Percentiles rank a stretch among this genome's conserved stretches.
Conservation (phyloP, 306 rosid genomes). For the Sechiopsis laciniata region DNA sequence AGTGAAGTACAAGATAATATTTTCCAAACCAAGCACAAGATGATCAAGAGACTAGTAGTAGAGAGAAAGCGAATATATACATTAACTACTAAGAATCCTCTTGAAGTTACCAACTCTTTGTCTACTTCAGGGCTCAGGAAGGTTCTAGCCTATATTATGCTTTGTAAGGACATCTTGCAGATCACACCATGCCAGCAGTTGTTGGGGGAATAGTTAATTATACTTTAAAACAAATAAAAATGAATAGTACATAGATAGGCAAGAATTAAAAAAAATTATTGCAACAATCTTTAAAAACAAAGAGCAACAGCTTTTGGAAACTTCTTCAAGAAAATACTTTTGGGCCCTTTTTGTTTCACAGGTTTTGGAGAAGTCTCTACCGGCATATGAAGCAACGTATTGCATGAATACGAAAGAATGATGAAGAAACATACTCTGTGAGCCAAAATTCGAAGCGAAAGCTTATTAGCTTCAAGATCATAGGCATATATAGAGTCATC, state of each 20-base stretch:
- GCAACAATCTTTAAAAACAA: background rate
- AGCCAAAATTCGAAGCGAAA: slow-evolving; percentile 72
- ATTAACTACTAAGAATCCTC: background rate
- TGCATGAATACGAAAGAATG: background rate
- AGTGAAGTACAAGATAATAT: background rate
- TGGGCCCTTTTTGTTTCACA: background rate
- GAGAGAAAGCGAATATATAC: background rate
- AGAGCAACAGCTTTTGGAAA: background rate
- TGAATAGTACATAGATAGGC: background rate
- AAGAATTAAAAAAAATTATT: background rate
- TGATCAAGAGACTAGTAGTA: background rate
- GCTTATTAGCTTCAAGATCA: slow-evolving; percentile 78
- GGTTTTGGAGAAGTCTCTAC: background rate
- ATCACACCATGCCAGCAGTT: background rate
- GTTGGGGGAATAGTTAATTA: background rate
- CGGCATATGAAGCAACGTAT: background rate
- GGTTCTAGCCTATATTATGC: background rate
- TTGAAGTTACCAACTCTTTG: background rate
- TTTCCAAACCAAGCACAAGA: background rate
- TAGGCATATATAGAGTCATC: slow-evolving; percentile 73
- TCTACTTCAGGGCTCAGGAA: background rate
- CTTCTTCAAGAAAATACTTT: background rate
- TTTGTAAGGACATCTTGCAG: background rate
- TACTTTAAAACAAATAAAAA: background rate
- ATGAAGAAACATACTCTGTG: slow-evolving; percentile 42